These are phyloP conservation scores for Closterium sp. DNA, from an alignment of 139 green algal species.

Conservation along the genomic window DNA sequence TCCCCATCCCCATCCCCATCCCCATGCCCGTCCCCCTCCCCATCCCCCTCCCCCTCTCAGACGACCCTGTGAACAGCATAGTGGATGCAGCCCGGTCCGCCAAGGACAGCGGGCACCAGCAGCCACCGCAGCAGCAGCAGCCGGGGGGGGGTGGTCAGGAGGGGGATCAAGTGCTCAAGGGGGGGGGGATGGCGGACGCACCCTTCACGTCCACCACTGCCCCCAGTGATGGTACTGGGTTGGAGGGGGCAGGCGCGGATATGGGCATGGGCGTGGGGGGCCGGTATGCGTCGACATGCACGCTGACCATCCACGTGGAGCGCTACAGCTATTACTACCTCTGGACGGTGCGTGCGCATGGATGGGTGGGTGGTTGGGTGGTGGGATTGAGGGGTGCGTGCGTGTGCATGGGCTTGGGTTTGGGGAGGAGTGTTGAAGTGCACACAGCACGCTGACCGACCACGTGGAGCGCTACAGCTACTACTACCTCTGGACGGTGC, in stretches of 20 bases:
- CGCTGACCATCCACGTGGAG: background rate
- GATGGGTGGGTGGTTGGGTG: background rate
- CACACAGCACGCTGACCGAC: background rate
- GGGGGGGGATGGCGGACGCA: background rate
- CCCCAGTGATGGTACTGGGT: too few relatives aligned
- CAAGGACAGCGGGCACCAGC: background rate
- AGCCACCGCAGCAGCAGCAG: background rate
- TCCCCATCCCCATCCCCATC: background rate
- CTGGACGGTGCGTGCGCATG: background rate
- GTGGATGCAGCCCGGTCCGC: background rate
- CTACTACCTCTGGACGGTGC: slow-evolving; percentile 9
- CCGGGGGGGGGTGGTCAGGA: background rate
- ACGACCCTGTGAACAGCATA: background rate
- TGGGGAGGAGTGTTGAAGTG: too few relatives aligned
- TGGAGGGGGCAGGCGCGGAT: too few relatives aligned
- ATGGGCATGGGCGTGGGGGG: background rate
- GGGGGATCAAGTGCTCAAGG: background rate
- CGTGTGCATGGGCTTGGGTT: background rate
- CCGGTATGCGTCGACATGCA: background rate
- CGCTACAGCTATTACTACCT: slow-evolving; percentile 4
- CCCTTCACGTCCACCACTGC: background rate
- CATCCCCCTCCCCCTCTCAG: background rate
- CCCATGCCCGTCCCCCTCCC: too few relatives aligned
- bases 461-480: slow-evolving; percentile 1
- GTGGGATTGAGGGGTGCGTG: background rate